These are phyloP conservation scores for Clitopilus hobsonii DNA, from an alignment of 768 basidiomycete genomes.

Conservation along the genomic window DNA sequence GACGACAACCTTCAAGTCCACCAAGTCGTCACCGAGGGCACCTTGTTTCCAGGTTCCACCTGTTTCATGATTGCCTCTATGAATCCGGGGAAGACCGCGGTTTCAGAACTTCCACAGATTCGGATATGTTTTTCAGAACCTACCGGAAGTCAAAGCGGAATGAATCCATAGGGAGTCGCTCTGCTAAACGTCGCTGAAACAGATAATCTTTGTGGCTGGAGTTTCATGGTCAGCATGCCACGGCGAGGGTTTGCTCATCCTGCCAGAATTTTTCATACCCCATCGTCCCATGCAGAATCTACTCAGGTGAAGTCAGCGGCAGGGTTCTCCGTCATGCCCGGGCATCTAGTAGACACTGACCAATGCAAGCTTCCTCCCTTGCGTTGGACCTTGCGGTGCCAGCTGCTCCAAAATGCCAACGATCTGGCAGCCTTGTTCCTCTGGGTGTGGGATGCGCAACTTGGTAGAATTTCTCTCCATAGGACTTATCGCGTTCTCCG, in stretches of 20 bases:
- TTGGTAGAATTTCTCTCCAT: constrained; percentile 39
- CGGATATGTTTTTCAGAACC: constrained; percentile 14
- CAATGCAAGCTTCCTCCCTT: constrained; percentile 60
- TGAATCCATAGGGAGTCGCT: constrained; percentile 65
- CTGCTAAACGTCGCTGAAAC: constrained; percentile 70
- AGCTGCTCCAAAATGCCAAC: constrained; percentile 63
- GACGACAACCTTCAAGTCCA: constrained; percentile 64
- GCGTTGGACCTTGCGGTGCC: constrained; percentile 40
- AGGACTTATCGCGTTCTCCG: no score
- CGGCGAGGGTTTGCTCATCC: constrained; percentile 10
- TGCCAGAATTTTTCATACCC: constrained; percentile 47
- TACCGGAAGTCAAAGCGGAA: constrained; percentile 88
- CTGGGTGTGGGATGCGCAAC: constrained; percentile 46
- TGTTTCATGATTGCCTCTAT: constrained; percentile 76
- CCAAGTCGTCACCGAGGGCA: constrained; percentile 53
- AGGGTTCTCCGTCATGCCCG: not conserved
- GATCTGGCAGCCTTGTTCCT: constrained; percentile 36
- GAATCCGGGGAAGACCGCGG: constrained; percentile 2
- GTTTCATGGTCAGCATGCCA: constrained; percentile 17
- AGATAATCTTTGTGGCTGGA: constrained; percentile 82
- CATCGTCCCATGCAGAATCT: constrained; percentile 80
- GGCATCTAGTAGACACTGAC: constrained; percentile 32
- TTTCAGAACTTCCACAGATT: not conserved
- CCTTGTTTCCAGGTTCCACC: constrained; percentile 62
- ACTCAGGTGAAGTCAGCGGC: constrained; percentile 4